Evolutionary conservation across 2,329 filamentous ascomycete genomes (phyloP).

Genomic region (Microsporum canis): DNA sequence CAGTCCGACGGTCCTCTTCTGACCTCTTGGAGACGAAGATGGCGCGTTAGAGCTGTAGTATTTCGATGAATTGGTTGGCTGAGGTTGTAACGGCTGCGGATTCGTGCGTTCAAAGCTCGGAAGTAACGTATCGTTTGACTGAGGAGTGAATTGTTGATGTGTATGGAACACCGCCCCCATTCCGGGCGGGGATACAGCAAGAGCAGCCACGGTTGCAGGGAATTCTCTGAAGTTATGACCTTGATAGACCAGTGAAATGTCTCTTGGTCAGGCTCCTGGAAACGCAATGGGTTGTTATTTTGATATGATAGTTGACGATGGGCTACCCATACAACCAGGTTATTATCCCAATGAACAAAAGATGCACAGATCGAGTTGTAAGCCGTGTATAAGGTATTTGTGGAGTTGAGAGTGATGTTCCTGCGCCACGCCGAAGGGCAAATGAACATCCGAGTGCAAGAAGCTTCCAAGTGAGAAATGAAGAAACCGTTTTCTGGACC

Average conservation of each 20-base stretch:
- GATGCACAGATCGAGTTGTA: background rate
- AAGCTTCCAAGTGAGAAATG: constrained; percentile 1
- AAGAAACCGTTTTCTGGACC: background rate
- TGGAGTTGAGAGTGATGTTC: constrained; percentile 1
- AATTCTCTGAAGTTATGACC: constrained; percentile 31
- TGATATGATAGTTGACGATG: constrained; percentile 6
- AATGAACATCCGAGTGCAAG: background rate
- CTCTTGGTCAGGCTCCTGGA: constrained; percentile 19
- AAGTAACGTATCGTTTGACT: constrained; percentile 51
- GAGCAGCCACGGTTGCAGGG: constrained; percentile 50
- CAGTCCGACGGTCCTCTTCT: background rate
- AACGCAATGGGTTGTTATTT: constrained; percentile 17
- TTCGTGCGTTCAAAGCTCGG: constrained; percentile 59
- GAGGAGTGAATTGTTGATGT: constrained; percentile 52
- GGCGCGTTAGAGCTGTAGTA: constrained; percentile 26
- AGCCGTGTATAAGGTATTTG: background rate
- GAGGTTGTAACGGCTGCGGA: constrained; percentile 41
- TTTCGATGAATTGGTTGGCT: constrained; percentile 25
- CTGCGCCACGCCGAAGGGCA: background rate
- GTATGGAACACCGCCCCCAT: constrained; percentile 53
- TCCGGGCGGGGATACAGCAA: constrained; percentile 48
- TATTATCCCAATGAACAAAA: background rate
- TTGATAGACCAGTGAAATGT: constrained; percentile 19
- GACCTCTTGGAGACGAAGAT: background rate
- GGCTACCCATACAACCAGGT: constrained; percentile 5